These are phyloP conservation scores for Macroventuria anomochaeta DNA, from an alignment of 2,329 filamentous ascomycete genomes.

Conservation along the genomic window DNA sequence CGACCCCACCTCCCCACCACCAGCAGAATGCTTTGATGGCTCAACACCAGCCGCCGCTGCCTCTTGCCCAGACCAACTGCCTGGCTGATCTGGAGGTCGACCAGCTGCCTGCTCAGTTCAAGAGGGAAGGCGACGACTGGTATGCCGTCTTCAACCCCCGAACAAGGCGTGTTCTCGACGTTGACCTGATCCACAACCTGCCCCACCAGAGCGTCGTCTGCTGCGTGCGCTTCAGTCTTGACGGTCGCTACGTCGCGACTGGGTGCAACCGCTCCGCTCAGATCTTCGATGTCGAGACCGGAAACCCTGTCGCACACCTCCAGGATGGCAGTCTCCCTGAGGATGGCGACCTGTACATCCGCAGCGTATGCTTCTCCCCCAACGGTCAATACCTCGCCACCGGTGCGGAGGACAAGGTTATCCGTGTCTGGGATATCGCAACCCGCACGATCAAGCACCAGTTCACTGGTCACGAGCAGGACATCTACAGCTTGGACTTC, in stretches of 20 bases:
- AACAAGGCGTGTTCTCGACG: slow-evolving; percentile 86
- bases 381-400: slow-evolving; percentile 94
- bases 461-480: slow-evolving; percentile 96
- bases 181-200: slow-evolving; percentile 91
- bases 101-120: slow-evolving; percentile 81
- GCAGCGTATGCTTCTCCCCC: slow-evolving; percentile 98
- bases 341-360: slow-evolving; percentile 91
- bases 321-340: slow-evolving; percentile 89
- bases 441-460: slow-evolving; percentile 84
- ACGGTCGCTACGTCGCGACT: slow-evolving; percentile 94
- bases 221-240: slow-evolving; percentile 94
- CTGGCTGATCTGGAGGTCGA: slow-evolving; percentile 88
- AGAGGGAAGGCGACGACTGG: slow-evolving; percentile 91
- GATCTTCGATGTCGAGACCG: slow-evolving; percentile 91
- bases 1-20: slow-evolving; percentile 67
- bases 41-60: slow-evolving; percentile 41
- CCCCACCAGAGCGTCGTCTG: slow-evolving; percentile 96
- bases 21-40: slow-evolving; percentile 36
- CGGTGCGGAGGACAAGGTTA: slow-evolving; percentile 96
- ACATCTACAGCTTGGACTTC: slow-evolving; percentile 97
- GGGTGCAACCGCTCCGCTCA: slow-evolving; percentile 99
- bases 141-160: slow-evolving; percentile 96
- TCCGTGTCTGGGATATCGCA: slow-evolving; percentile 95
- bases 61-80: slow-evolving; percentile 66
- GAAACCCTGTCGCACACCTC: slow-evolving; percentile 85